Percentiles rank a stretch among this genome's conserved stretches.
phyloP scores from a whole-genome alignment of 495 filamentous ascomycete genomes.

The Neurospora sp. region DNA sequence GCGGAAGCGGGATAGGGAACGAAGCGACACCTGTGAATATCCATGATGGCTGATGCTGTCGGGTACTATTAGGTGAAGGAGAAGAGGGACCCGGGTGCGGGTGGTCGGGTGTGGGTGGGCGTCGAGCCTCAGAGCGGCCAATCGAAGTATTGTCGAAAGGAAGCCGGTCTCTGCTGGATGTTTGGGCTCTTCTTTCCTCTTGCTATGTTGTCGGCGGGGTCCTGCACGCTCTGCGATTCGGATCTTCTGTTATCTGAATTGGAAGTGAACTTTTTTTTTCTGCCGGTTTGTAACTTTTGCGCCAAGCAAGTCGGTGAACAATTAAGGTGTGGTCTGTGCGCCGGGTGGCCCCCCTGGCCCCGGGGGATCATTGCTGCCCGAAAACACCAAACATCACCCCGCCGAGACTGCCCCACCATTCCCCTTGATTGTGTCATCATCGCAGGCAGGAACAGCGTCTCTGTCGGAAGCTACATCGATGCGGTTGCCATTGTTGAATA shows the following conservation, averaged over 20 bases:
- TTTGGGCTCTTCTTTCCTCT: background rate
- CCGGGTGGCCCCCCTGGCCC: background rate
- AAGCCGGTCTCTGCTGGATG: background rate
- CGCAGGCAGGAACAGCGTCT: background rate
- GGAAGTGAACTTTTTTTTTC: constrained; percentile 23
- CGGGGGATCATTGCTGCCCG: background rate
- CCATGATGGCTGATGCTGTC: constrained; percentile 47
- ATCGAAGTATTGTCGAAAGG: constrained; percentile 1
- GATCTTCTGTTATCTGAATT: constrained; percentile 9
- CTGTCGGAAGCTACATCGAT: background rate
- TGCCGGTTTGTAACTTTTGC: constrained; percentile 18
- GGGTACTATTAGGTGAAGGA: background rate
- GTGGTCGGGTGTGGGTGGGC: background rate
- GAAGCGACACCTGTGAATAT: constrained; percentile 95
- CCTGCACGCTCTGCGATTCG: background rate
- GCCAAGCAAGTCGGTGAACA: constrained; percentile 11
- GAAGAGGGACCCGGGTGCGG: background rate
- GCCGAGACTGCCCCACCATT: background rate
- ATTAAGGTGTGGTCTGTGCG: constrained; percentile 24
- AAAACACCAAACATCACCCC: background rate
- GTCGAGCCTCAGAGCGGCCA: constrained; percentile 1
- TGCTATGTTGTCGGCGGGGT: background rate
- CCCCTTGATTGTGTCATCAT: background rate
- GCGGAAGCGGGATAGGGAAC: constrained; percentile 87
- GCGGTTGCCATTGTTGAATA: background rate